phyloP scores from a whole-genome alignment of 768 basidiomycete species.

The Austroboletus festivus region DNA sequence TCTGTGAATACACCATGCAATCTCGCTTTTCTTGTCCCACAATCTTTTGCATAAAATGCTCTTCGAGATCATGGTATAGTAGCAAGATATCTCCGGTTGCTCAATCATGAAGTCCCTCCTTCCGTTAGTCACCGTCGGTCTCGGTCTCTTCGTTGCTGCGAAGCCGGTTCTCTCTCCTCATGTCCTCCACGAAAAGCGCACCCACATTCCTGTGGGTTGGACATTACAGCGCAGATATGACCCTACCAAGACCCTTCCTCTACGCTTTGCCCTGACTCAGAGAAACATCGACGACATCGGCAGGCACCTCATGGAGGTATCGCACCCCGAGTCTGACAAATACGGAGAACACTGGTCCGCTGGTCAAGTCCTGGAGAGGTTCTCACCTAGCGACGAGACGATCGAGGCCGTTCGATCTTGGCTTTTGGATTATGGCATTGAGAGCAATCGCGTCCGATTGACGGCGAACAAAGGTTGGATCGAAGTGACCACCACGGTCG shows the following conservation, averaged over 20 bases:
- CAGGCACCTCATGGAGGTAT: slow-evolving; percentile 31
- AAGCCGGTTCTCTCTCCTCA: slow-evolving; percentile 19
- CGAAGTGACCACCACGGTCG: slow-evolving; percentile 26
- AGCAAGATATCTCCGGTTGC: neutral
- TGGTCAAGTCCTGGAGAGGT: slow-evolving; percentile 24
- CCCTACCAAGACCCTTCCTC: slow-evolving; percentile 24
- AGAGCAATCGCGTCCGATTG: slow-evolving; percentile 18
- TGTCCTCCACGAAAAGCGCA: slow-evolving; percentile 40
- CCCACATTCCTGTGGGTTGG: slow-evolving; percentile 36
- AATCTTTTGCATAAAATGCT: slow-evolving; percentile 10
- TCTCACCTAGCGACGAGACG: slow-evolving; percentile 27
- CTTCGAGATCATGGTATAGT: neutral
- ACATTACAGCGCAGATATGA: slow-evolving; percentile 35
- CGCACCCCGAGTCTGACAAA: slow-evolving; percentile 31
- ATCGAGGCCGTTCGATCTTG: slow-evolving; percentile 26
- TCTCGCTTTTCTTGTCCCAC: slow-evolving; percentile 6
- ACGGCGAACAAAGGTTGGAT: slow-evolving; percentile 25
- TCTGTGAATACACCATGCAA: slow-evolving; percentile 9
- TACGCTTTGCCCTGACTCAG: slow-evolving; percentile 34
- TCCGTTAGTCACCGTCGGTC: slow-evolving; percentile 12
- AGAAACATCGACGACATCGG: slow-evolving; percentile 28
- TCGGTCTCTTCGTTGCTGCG: slow-evolving; percentile 19
- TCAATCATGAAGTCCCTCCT: slow-evolving; percentile 16
- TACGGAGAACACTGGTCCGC: slow-evolving; percentile 35
- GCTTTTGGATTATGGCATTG: slow-evolving; percentile 28